Conservation (phyloP, 2,329 filamentous ascomycete species). For the Amesomyces nigricolor region DNA sequence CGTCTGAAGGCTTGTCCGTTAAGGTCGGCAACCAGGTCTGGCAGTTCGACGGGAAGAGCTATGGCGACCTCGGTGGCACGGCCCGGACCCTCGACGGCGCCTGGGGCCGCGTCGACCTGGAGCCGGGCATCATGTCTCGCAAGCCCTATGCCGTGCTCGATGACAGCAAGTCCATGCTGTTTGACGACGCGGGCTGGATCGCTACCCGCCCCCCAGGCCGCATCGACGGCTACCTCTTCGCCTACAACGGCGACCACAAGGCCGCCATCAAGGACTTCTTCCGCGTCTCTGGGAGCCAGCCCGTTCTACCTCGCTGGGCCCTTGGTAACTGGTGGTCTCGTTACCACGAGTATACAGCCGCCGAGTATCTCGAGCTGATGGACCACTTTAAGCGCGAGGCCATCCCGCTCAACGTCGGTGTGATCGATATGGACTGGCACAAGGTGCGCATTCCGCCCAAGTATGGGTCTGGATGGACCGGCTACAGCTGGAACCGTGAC, state of each 20-base stretch:
- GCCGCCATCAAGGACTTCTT: constrained; percentile 28
- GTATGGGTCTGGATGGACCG: constrained; percentile 49
- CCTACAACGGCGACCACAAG: constrained; percentile 26
- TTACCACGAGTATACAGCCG: constrained; percentile 52
- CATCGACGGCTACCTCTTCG: constrained; percentile 27
- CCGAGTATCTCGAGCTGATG: constrained; percentile 53
- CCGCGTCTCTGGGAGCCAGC: constrained; percentile 35
- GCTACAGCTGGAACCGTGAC: constrained; percentile 57
- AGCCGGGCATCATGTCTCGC: constrained; percentile 26
- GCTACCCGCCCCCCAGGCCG: constrained; percentile 21
- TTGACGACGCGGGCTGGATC: constrained; percentile 25
- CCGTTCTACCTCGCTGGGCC: constrained; percentile 34
- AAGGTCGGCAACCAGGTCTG: constrained; percentile 43
- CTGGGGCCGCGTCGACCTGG: constrained; percentile 27
- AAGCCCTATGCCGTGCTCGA: constrained; percentile 26
- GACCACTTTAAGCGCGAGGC: constrained; percentile 46
- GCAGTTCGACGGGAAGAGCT: constrained; percentile 45
- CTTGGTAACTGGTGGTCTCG: constrained; percentile 63
- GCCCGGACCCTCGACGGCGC: constrained; percentile 32
- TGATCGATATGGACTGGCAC: constrained; percentile 65
- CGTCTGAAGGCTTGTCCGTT: constrained; percentile 42
- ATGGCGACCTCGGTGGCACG: constrained; percentile 40
- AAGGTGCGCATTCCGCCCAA: constrained; percentile 41
- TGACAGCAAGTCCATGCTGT: constrained; percentile 27
- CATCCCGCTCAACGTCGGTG: constrained; percentile 54